Percentiles rank a stretch among this genome's conserved stretches.
These are phyloP conservation scores for Daldinia caldariorum DNA, from an alignment of 495 filamentous ascomycete species.

Conservation along the genomic window DNA sequence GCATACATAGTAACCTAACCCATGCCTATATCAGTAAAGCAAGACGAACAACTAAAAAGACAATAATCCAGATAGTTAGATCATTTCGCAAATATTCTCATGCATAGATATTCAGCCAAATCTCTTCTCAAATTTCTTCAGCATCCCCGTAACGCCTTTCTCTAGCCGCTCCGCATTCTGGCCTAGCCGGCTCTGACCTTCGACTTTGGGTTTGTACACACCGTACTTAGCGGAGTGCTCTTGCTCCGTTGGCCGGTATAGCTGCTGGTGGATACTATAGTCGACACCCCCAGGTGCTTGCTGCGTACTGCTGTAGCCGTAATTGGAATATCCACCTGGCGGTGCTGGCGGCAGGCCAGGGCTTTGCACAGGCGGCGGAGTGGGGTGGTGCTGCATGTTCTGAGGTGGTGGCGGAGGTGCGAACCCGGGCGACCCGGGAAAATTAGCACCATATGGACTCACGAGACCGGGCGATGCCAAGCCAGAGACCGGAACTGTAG, in stretches of 20 bases:
- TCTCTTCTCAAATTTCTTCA: conserved; percentile 92
- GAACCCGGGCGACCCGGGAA: conserved; percentile 52
- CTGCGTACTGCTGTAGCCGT: conserved; percentile 57
- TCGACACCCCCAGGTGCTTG: conserved; percentile 52
- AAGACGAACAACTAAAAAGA: not conserved
- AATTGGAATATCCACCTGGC: conserved; percentile 66
- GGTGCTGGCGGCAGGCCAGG: conserved; percentile 47
- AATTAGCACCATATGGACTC: conserved; percentile 54
- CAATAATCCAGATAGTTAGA: conserved; percentile 2
- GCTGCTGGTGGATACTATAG: conserved; percentile 77
- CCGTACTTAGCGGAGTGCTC: conserved; percentile 59
- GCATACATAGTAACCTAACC: not conserved
- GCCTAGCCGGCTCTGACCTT: conserved; percentile 69
- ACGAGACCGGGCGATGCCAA: conserved; percentile 44
- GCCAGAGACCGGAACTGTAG: conserved; percentile 53
- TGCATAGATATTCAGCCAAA: conserved; percentile 57
- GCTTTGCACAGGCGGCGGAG: conserved; percentile 42
- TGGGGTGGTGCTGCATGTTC: conserved; percentile 39
- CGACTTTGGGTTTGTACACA: conserved; percentile 59
- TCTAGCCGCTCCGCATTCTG: conserved; percentile 75
- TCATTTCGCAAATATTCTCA: not conserved
- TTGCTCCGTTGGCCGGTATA: conserved; percentile 78
- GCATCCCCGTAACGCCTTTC: conserved; percentile 78
- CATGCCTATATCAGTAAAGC: conserved; percentile 6
- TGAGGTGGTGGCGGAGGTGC: conserved; percentile 45